Conservation (phyloP, 441 rosid genomes). For the Gossypium lobatum region DNA sequence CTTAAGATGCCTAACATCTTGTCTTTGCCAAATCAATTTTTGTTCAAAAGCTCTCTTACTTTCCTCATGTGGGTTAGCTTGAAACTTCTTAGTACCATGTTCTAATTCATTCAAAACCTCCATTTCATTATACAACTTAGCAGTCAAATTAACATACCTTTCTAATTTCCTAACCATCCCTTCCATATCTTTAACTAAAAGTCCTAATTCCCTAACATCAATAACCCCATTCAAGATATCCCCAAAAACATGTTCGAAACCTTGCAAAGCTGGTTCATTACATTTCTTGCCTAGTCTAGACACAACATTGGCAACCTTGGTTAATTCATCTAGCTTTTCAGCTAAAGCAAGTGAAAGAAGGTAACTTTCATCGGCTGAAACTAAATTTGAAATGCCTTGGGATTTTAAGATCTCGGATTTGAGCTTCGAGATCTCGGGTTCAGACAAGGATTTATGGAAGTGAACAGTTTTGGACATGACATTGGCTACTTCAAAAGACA, state of each 20-base stretch:
- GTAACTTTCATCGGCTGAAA: constrained; percentile 56
- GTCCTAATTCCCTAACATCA: constrained; percentile 76
- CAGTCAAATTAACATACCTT: constrained; percentile 66
- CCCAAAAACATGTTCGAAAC: constrained; percentile 89
- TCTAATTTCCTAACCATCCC: constrained; percentile 88
- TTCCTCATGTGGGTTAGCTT: constrained; percentile 73
- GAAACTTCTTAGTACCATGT: constrained; percentile 77
- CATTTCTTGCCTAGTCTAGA: constrained; percentile 91
- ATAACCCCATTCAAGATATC: constrained; percentile 69
- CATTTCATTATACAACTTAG: constrained; percentile 74
- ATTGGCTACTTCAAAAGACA: constrained; percentile 89
- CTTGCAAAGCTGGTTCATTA: constrained; percentile 78
- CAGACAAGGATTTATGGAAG: constrained; percentile 71
- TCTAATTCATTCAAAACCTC: constrained; percentile 89
- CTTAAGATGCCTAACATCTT: constrained; percentile 81
- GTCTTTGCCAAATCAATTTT: constrained; percentile 93
- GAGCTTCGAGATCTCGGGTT: constrained; percentile 67
- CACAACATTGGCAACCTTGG: constrained; percentile 63
- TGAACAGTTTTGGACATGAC: constrained; percentile 80
- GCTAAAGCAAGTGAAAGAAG: constrained; percentile 73
- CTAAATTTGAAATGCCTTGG: constrained; percentile 54
- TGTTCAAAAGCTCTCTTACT: constrained; percentile 81
- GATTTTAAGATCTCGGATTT: constrained; percentile 62
- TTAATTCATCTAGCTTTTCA: constrained; percentile 82
- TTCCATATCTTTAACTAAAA: constrained; percentile 92